Evolutionary conservation across 108 stramenopile species (phyloP), one percentile per base, ranked within the genome.

Genomic region (Pseudonitzschia delicatissima): DNA sequence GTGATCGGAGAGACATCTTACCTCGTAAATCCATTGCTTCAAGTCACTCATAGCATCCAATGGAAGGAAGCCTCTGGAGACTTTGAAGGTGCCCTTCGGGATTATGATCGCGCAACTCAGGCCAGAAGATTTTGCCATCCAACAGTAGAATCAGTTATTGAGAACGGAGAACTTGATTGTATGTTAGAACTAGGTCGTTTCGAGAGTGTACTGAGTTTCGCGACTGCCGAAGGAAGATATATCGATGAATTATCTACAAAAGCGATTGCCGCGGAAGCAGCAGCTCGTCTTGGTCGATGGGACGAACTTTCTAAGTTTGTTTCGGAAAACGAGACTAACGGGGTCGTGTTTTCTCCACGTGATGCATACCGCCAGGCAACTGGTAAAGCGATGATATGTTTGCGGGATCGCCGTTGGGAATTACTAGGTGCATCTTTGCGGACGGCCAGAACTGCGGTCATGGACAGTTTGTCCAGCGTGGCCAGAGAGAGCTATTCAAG

Each of bases 201-300:
- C 34, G 95, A 93, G 52, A 89, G 86, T 74, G 92, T 87, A 18
- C 49, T 96, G 28, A 90, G 87, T 49, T 90, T 91, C 58, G 83
- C 87, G 21, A 71, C 89, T 53, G 60, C 47, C 27, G 18, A 42
- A 42, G 35, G 49, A 8, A 35, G 48, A 34, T 40, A 70, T 20
- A 11, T 52, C 26, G 15, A 58, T 29, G 26, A 68, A 23, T 59
- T 76, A 29, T 57, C 66, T 59, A 69, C 60, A 42, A 39, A 42
- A 25, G 37, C 88, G 53, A 68, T 62, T 13, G 90, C 92, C 49
- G 79, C 83, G 13, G 87, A 96, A 61, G 95, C 95, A 7, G 85
- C 95, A 23, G 92, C 91, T 91, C 80, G 86, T 37, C 82, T 96
- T 33, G 92, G 92, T 18, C 77, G 75, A 37, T 96, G 95, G 95